A percentile compares a stretch with the other conserved stretches of the same genome.
Evolutionary conservation across 2,329 filamentous ascomycete genomes (phyloP).

Genomic region (Corinectria fuckeliana): DNA sequence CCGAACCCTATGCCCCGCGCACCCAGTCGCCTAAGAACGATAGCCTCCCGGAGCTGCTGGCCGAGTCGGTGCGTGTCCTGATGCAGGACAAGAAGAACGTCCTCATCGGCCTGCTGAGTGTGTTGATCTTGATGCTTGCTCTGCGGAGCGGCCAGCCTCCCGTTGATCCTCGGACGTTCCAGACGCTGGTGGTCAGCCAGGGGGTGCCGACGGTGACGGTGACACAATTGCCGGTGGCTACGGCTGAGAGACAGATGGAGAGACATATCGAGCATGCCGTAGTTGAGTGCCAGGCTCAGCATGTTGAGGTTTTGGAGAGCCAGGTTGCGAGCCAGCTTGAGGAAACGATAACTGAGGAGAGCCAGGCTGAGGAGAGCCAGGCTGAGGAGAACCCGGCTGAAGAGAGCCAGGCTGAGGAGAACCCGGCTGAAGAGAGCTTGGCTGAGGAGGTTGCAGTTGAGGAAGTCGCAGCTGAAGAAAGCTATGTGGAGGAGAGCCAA

Average conservation of each 20-base stretch:
- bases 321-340: neutral
- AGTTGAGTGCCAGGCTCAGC: neutral
- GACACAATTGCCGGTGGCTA: slow-evolving; percentile 22
- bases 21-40: slow-evolving; percentile 48
- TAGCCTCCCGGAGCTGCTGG: slow-evolving; percentile 59
- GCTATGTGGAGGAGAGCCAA: neutral
- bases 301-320: neutral
- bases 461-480: too few species aligned
- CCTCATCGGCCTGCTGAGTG: slow-evolving; percentile 59
- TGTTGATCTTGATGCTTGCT: slow-evolving; percentile 61
- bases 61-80: slow-evolving; percentile 60
- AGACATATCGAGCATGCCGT: slow-evolving; percentile 25
- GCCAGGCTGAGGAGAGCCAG: neutral
- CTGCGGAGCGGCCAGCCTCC: slow-evolving; percentile 39
- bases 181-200: slow-evolving; percentile 37
- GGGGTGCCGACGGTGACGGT: slow-evolving; percentile 37
- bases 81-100: slow-evolving; percentile 66
- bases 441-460: too few species aligned
- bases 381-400: neutral
- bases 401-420: slow-evolving; percentile 32
- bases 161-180: slow-evolving; percentile 37
- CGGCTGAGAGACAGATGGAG: slow-evolving; percentile 32
- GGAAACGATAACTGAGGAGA: neutral
- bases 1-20: slow-evolving; percentile 39
- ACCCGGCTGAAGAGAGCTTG: slow-evolving; percentile 19